Conservation (phyloP, 2,329 filamentous ascomycete species). For the Cladorrhinum sp. region DNA sequence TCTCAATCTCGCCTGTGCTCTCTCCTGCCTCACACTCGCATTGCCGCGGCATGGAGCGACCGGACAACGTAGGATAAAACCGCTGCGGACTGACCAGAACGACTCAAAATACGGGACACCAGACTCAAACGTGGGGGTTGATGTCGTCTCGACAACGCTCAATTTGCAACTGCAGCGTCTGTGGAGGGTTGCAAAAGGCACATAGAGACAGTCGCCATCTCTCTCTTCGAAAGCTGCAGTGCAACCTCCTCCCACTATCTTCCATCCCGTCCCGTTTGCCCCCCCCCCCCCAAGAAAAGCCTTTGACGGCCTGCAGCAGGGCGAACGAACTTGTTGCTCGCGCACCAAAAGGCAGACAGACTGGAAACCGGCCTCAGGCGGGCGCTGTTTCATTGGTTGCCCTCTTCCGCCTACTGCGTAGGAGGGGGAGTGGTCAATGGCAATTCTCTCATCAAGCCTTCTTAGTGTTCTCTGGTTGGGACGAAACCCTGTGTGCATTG, state of each 20-base stretch:
- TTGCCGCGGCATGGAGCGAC: slow-evolving; percentile 21
- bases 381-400: slow-evolving; percentile 24
- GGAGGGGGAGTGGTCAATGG: slow-evolving; percentile 18
- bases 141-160: slow-evolving; percentile 8
- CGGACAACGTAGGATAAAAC: slow-evolving; percentile 23
- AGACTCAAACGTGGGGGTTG: slow-evolving; percentile 23
- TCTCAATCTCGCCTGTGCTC: background rate
- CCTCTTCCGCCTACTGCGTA: slow-evolving; percentile 5
- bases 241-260: slow-evolving; percentile 3
- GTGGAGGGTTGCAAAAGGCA: background rate
- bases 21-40: slow-evolving; percentile 12
- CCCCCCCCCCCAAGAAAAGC: slow-evolving; percentile 14
- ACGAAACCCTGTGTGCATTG: slow-evolving; percentile 3
- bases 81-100: slow-evolving; percentile 17
- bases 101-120: slow-evolving; percentile 11
- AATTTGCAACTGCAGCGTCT: slow-evolving; percentile 2
- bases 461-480: slow-evolving; percentile 3
- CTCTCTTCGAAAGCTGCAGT: background rate
- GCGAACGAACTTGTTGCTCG: slow-evolving; percentile 11
- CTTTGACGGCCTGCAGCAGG: slow-evolving; percentile 8
- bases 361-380: slow-evolving; percentile 17
- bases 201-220: background rate
- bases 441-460: slow-evolving; percentile 14
- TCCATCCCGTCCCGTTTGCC: slow-evolving; percentile 6
- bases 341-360: slow-evolving; percentile 14